Evolutionary conservation across 768 basidiomycete species (phyloP).

Genomic region (Lactarius pseudohatsudake): DNA sequence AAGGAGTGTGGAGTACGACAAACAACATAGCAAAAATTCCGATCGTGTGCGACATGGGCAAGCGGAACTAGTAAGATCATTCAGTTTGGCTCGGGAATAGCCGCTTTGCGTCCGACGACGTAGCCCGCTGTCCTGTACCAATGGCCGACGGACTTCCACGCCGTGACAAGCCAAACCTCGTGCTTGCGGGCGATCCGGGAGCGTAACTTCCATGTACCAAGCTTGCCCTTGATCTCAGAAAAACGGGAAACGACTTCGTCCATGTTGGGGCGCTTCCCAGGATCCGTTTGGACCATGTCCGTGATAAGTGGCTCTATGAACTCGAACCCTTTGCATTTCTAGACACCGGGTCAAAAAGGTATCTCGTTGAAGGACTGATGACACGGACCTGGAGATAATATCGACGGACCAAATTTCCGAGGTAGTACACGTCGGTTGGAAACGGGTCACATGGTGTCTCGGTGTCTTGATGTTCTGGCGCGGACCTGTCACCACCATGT

Average conservation of each 20-base stretch:
- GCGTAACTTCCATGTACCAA: constrained; percentile 16
- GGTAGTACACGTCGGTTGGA: constrained; percentile 32
- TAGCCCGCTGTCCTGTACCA: constrained; percentile 12
- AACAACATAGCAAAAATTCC: neutral
- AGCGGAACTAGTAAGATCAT: neutral
- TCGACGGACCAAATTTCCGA: constrained; percentile 31
- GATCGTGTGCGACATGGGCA: too few species aligned
- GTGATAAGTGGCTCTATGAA: constrained; percentile 25
- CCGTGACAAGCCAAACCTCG: constrained; percentile 1
- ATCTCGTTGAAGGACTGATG: neutral
- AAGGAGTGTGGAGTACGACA: neutral
- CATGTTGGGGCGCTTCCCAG: constrained; percentile 36
- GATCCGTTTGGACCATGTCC: constrained; percentile 41
- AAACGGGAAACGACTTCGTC: constrained; percentile 8
- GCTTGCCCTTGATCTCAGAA: constrained; percentile 2
- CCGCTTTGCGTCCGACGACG: neutral
- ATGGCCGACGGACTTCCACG: constrained; percentile 6
- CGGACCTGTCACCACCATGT: constrained; percentile 31
- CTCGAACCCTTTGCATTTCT: constrained; percentile 10
- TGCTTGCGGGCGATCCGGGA: constrained; percentile 4
- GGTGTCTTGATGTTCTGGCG: constrained; percentile 31
- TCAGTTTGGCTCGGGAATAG: constrained; percentile 15
- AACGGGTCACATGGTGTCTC: constrained; percentile 29
- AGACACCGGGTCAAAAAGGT: neutral
- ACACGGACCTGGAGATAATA: constrained; percentile 20